Evolutionary conservation across 306 rosid species (phyloP).

Genomic region (Glycyrrhiza uralensis): DNA sequence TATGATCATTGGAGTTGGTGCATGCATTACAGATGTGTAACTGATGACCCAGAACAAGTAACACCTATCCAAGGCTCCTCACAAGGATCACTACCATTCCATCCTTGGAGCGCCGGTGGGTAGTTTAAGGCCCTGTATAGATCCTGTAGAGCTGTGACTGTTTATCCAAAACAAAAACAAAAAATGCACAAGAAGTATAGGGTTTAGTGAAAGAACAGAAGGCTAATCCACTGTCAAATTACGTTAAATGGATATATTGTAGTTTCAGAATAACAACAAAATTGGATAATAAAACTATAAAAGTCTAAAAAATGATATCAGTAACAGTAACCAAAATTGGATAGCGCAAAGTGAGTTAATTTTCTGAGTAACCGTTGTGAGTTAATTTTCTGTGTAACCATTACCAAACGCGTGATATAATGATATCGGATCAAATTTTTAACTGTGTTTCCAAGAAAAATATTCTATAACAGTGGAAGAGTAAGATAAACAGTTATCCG

Average conservation of each 20-base stretch:
- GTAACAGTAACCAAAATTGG: too few relatives aligned
- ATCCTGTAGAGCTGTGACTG: slow-evolving; percentile 69
- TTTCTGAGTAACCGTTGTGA: too few relatives aligned
- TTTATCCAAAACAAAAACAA: background rate
- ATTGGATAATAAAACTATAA: background rate
- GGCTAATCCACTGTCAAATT: background rate
- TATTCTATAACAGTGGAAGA: background rate
- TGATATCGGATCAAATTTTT: background rate
- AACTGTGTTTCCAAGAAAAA: background rate
- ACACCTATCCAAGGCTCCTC: slow-evolving; percentile 86
- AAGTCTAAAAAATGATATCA: background rate
- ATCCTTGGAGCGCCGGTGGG: slow-evolving; percentile 55
- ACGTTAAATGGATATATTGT: background rate
- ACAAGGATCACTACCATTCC: slow-evolving; percentile 86
- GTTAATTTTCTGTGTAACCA: too few relatives aligned
- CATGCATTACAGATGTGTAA: slow-evolving; percentile 70
- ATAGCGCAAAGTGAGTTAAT: too few relatives aligned
- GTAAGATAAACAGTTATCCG: background rate
- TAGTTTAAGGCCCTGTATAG: slow-evolving; percentile 60
- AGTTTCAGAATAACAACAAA: background rate
- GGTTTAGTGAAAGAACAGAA: slow-evolving; percentile 10
- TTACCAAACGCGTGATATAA: background rate
- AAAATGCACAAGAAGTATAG: background rate
- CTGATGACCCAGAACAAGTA: slow-evolving; percentile 69
- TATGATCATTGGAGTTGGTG: background rate